phyloP scores from a whole-genome alignment of 2,329 filamentous ascomycete genomes.

The Alternaria conjuncta region DNA sequence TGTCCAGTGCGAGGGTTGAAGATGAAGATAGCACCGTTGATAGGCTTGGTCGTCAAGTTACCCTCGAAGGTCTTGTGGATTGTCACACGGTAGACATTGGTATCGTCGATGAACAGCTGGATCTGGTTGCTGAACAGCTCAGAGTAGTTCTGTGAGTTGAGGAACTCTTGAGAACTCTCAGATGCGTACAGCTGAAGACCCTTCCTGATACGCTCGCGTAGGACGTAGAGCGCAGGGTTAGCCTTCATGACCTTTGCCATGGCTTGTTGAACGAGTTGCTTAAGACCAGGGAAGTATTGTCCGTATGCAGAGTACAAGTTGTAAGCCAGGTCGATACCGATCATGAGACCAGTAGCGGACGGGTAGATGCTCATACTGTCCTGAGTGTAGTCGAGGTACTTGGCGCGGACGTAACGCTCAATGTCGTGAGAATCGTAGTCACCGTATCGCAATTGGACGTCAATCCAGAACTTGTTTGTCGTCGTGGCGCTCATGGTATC shows the following conservation, averaged over 20 bases:
- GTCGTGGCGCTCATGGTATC: slow-evolving; percentile 92
- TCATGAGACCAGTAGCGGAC: slow-evolving; percentile 95
- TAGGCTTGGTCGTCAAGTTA: slow-evolving; percentile 98
- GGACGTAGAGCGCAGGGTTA: slow-evolving; percentile 93
- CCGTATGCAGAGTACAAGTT: slow-evolving; percentile 98
- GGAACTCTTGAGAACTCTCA: slow-evolving; percentile 98
- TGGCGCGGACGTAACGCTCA: slow-evolving; percentile 94
- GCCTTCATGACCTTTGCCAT: slow-evolving; percentile 99
- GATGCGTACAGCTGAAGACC: slow-evolving; percentile 97
- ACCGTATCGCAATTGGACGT: slow-evolving; percentile 94
- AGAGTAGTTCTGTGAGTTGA: slow-evolving; percentile 99
- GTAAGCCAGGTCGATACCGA: slow-evolving; percentile 96
- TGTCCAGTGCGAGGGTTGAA: slow-evolving; percentile 99
- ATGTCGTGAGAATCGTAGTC: slow-evolving; percentile 99
- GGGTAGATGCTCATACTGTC: slow-evolving; percentile 99
- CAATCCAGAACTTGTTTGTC: slow-evolving; percentile 99
- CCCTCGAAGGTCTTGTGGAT: slow-evolving; percentile 99
- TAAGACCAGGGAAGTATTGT: slow-evolving; percentile 97
- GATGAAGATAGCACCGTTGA: slow-evolving; percentile 99
- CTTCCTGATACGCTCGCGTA: slow-evolving; percentile 97
- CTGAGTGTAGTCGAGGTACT: slow-evolving; percentile 98
- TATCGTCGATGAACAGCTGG: slow-evolving; percentile 98
- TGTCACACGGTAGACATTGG: slow-evolving; percentile 98
- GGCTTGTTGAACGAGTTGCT: slow-evolving; percentile 93
- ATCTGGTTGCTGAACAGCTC: slow-evolving; percentile 99